phyloP scores from a whole-genome alignment of 345 rosid genomes.

The Moringa oleifera region DNA sequence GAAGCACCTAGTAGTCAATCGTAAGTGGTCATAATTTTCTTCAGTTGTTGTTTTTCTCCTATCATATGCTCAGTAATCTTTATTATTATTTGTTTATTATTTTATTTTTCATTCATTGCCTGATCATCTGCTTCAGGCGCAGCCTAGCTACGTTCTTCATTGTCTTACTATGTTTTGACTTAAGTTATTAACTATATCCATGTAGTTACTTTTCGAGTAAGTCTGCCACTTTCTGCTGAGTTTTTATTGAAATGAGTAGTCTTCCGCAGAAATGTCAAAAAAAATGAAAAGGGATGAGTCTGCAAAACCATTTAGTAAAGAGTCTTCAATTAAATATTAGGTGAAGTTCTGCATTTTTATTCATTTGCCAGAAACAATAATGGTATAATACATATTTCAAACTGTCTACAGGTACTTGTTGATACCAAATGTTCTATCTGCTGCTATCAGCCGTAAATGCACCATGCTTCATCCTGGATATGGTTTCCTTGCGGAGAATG shows the following conservation, averaged over 20 bases:
- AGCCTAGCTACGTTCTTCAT: neutral
- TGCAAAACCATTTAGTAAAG: neutral
- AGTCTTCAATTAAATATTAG: neutral
- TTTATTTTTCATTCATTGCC: neutral
- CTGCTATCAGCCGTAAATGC: slow-evolving; percentile 84
- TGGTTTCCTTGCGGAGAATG: slow-evolving; percentile 97
- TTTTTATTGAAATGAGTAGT: neutral
- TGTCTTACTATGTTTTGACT: neutral
- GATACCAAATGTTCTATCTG: slow-evolving; percentile 87
- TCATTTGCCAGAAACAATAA: neutral
- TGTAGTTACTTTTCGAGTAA: too few species aligned
- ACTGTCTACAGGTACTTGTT: slow-evolving; percentile 56
- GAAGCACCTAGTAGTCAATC: slow-evolving; percentile 99
- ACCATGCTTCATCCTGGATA: slow-evolving; percentile 99
- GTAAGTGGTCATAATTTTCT: slow-evolving; percentile 35
- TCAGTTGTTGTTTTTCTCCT: neutral
- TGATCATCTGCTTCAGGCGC: neutral
- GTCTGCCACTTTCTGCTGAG: neutral
- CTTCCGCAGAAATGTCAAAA: neutral
- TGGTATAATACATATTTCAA: slow-evolving; percentile 3
- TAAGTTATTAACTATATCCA: neutral
- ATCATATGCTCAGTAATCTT: neutral
- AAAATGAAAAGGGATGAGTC: neutral
- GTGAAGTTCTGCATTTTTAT: neutral
- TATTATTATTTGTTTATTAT: too few species aligned